Evolutionary conservation across 352 stramenopile species (phyloP), one percentile per base, ranked within the genome.

Genomic region (Globisporangium middletonii): DNA sequence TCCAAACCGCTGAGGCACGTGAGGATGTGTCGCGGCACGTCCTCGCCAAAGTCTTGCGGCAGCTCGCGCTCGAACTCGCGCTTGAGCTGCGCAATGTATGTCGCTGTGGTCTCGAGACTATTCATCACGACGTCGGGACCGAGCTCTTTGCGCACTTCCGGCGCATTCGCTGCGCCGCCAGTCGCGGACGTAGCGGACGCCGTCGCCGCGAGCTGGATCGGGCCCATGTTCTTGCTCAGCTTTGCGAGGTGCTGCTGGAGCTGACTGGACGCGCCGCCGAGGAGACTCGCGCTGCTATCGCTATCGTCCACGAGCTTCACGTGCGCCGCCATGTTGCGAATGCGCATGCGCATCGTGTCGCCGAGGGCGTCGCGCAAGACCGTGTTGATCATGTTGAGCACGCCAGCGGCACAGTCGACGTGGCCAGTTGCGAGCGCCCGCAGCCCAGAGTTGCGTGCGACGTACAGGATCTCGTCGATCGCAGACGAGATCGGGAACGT

Each of bases 391-490:
- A 95, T 82, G 59, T 94, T 95, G 18, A 95, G 71, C 54, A 93
- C 86, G 18, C 83, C 80, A 28, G 83, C 83, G 0, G 80, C 86
- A 48, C 83, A 91, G 60, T 95, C 86, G 19, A 80, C 71, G 63
- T 95, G 86, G 9, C 86, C 86, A 15, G 86, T 94, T 15, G 86
- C 86, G 47, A 95, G 72, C 2, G 79, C 78, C n/a, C 86, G 81
- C 35, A 89, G 65, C 5, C 76, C 83, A 46, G 81, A 93, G 59
- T 94, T 92, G 33, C 83, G 73, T 28, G 80, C 74, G 16, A 95
- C 83, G 59, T 95, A 95, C 59, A 95, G 92, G 47, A 95, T 86
- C 58, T 95, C 86, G 67, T 95, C 86, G 50, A 95, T 79, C 4
- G 82, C 77, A 0, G 86, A 94, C 28, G 86, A 94, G 54, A 94